These are phyloP conservation scores for Pythium plurisporium DNA, from an alignment of 352 stramenopile genomes.

Conservation along the genomic window DNA sequence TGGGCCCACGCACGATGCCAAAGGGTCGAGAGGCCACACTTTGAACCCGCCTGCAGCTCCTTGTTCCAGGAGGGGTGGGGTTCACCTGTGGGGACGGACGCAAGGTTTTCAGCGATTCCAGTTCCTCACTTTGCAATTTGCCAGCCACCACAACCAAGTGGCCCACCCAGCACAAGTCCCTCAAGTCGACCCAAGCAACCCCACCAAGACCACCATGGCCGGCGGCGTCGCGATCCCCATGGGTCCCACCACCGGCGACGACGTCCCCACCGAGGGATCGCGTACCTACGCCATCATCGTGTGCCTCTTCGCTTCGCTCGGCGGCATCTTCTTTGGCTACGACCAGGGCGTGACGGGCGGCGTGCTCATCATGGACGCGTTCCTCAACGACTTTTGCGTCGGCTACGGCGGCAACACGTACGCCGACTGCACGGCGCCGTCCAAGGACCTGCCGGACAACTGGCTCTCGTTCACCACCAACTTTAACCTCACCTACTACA, in stretches of 20 bases:
- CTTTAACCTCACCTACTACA: conserved; percentile 41
- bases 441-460: conserved; percentile 26
- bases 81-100: no score
- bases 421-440: conserved; percentile 13
- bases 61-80: no score
- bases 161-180: not conserved
- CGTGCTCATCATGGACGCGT: conserved; percentile 42
- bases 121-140: conserved; percentile 1
- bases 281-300: conserved; percentile 32
- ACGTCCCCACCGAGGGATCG: conserved; percentile 4
- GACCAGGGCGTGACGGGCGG: conserved; percentile 36
- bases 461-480: conserved; percentile 37
- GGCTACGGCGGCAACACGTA: conserved; percentile 37
- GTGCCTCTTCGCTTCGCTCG: conserved; percentile 37
- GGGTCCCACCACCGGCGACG: not conserved
- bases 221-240: conserved; percentile 10
- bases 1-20: no score
- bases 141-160: not conserved
- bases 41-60: no score
- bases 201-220: conserved; percentile 3
- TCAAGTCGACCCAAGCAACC: not conserved
- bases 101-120: no score
- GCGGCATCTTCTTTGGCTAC: conserved; percentile 51
- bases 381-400: conserved; percentile 39
- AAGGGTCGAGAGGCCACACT: no score